Conservation (phyloP, 2,329 filamentous ascomycete genomes). For the Calonectria hongkongensis region DNA sequence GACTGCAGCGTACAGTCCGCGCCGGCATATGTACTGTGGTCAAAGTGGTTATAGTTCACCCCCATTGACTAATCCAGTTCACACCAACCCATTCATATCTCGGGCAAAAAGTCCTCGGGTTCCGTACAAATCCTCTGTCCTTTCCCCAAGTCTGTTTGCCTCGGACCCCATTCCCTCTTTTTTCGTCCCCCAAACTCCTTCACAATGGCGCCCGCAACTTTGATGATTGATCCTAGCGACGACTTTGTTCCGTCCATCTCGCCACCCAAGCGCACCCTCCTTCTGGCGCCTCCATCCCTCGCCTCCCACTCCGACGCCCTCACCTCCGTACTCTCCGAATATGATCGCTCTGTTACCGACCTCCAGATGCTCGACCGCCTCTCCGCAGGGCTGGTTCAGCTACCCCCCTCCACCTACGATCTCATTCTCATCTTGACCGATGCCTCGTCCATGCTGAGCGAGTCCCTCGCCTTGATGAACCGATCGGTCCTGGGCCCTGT, state of each 20-base stretch:
- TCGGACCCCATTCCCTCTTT: constrained; percentile 23
- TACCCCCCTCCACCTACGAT: constrained; percentile 88
- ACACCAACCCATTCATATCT: constrained; percentile 44
- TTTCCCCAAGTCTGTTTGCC: constrained; percentile 32
- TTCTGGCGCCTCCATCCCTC: constrained; percentile 93
- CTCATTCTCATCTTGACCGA: constrained; percentile 89
- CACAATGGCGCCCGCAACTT: constrained; percentile 70
- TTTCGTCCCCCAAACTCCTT: constrained; percentile 27
- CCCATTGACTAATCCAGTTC: constrained; percentile 55
- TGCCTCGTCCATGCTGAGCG: constrained; percentile 79
- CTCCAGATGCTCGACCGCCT: constrained; percentile 99
- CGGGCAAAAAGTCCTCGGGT: constrained; percentile 51
- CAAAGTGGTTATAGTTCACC: constrained; percentile 41
- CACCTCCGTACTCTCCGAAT: constrained; percentile 79
- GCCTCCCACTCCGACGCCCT: constrained; percentile 89
- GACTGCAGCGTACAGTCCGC: constrained; percentile 44
- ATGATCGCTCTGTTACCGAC: constrained; percentile 87
- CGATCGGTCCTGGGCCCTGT: constrained; percentile 81
- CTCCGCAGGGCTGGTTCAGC: constrained; percentile 84
- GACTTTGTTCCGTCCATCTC: constrained; percentile 66
- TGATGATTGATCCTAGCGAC: constrained; percentile 73
- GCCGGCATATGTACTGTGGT: not conserved
- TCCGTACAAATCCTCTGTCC: constrained; percentile 47
- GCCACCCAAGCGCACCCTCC: constrained; percentile 77
- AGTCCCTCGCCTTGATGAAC: constrained; percentile 78